Conservation (phyloP, 352 stramenopile genomes). For the Peronospora farinosa region DNA sequence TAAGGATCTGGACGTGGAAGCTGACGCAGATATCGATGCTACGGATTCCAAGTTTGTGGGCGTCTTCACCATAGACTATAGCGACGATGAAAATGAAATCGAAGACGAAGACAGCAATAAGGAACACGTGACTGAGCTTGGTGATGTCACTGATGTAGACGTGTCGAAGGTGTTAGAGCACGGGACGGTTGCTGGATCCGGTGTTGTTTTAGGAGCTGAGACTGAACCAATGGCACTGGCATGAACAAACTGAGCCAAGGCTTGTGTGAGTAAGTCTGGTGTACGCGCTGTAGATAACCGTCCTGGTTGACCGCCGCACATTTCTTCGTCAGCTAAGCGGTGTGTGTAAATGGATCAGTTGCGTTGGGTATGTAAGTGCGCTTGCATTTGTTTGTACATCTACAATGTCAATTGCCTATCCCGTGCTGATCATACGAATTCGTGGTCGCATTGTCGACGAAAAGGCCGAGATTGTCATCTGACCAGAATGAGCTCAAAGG, state of each 20-base stretch:
- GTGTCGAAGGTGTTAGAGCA: conserved; percentile 9
- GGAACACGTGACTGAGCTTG: conserved; percentile 2
- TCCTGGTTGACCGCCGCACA: neutral
- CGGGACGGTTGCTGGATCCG: conserved; percentile 1
- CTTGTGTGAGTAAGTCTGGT: neutral
- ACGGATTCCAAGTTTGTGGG: conserved; percentile 51
- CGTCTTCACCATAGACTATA: conserved; percentile 80
- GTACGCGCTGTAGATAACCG: neutral
- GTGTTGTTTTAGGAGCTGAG: conserved; percentile 12
- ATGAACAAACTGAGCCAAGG: conserved; percentile 4
- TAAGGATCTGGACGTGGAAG: conserved; percentile 20
- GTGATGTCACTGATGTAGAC: neutral
- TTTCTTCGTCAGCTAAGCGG: neutral
- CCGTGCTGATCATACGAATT: too few relatives aligned
- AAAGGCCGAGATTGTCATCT: too few relatives aligned
- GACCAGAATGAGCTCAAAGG: too few relatives aligned
- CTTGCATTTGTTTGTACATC: too few relatives aligned
- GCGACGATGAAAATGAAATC: conserved; percentile 60
- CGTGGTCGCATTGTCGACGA: too few relatives aligned
- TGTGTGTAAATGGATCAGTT: neutral
- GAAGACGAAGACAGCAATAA: conserved; percentile 40
- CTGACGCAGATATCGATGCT: conserved; percentile 6
- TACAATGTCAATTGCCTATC: too few relatives aligned
- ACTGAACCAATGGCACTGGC: conserved; percentile 16
- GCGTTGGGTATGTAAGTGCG: too few relatives aligned